A percentile compares a stretch with the other conserved stretches of the same genome.
These are phyloP conservation scores for Evansstolkia leycettana DNA, from an alignment of 495 filamentous ascomycete species.

Conservation along the genomic window DNA sequence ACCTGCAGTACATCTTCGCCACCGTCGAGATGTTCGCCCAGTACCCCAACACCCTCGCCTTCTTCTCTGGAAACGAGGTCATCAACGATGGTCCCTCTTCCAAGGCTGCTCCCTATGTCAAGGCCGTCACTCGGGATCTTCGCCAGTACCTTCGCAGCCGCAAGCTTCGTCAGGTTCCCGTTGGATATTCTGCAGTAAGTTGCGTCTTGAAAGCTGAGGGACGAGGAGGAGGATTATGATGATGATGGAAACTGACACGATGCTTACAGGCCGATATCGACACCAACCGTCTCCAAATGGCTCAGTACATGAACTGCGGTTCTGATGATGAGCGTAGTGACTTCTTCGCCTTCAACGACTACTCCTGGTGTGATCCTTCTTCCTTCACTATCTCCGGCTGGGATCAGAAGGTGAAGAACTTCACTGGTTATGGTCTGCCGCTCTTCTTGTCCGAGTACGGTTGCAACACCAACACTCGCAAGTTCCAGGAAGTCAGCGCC, in stretches of 20 bases:
- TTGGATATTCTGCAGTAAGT: constrained; percentile 73
- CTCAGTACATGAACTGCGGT: constrained; percentile 91
- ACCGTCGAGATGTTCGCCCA: constrained; percentile 81
- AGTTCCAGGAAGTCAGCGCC: constrained; percentile 67
- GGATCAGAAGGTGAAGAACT: constrained; percentile 85
- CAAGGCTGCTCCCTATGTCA: constrained; percentile 70
- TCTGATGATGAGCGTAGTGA: constrained; percentile 73
- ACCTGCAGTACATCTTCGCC: constrained; percentile 86
- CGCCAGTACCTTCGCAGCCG: constrained; percentile 67
- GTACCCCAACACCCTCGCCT: constrained; percentile 82
- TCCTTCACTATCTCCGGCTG: constrained; percentile 69
- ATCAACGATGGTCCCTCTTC: constrained; percentile 77
- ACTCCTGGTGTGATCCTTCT: constrained; percentile 89
- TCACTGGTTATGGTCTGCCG: constrained; percentile 79
- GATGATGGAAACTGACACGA: neutral
- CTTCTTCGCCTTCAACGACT: constrained; percentile 98
- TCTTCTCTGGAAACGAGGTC: constrained; percentile 96
- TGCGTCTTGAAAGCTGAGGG: neutral
- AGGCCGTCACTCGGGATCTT: constrained; percentile 87
- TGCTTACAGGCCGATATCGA: constrained; percentile 50
- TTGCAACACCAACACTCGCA: constrained; percentile 67
- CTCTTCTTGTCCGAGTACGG: constrained; percentile 96
- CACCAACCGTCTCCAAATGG: constrained; percentile 79
- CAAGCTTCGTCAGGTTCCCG: constrained; percentile 69
- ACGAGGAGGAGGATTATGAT: constrained; percentile 5